Conservation (phyloP, 2,329 filamentous ascomycete species). For the Diaporthe destruens region DNA sequence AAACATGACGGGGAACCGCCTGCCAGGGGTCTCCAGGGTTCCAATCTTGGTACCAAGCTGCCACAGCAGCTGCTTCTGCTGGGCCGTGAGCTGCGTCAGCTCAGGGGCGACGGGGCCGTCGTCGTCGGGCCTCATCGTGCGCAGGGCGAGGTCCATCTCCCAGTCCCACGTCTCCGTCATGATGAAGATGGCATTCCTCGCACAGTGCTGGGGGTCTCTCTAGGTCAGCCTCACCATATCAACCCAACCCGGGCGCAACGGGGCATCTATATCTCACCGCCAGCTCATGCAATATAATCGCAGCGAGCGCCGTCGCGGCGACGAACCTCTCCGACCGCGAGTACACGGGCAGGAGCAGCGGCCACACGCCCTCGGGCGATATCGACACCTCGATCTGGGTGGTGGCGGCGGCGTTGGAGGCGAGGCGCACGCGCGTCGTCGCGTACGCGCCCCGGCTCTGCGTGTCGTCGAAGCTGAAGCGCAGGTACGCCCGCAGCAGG, state of each 20-base stretch:
- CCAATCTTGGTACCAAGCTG: neutral
- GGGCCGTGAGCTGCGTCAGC: neutral
- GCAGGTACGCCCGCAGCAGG: neutral
- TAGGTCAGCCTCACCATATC: neutral
- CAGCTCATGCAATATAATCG: slow-evolving; percentile 3
- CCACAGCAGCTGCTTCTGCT: neutral
- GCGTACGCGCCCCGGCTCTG: neutral
- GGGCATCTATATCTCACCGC: slow-evolving; percentile 3
- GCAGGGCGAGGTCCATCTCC: neutral
- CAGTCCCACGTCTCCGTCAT: neutral
- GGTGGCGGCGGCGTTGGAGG: too few species aligned
- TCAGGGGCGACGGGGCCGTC: neutral
- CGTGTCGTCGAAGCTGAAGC: neutral
- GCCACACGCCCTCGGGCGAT: neutral
- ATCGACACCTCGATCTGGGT: too few species aligned
- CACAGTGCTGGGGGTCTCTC: neutral
- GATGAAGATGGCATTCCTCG: neutral
- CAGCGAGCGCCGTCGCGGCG: neutral
- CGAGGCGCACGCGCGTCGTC: neutral
- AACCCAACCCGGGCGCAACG: too few species aligned
- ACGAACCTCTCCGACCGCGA: slow-evolving; percentile 12
- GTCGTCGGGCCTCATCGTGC: neutral
- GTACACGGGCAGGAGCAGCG: neutral
- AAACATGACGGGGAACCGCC: too few species aligned
- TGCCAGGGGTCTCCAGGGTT: too few species aligned